Base-by-base conservation (phyloP, 768 basidiomycete genomes). In the Boletus insuetus region DNA sequence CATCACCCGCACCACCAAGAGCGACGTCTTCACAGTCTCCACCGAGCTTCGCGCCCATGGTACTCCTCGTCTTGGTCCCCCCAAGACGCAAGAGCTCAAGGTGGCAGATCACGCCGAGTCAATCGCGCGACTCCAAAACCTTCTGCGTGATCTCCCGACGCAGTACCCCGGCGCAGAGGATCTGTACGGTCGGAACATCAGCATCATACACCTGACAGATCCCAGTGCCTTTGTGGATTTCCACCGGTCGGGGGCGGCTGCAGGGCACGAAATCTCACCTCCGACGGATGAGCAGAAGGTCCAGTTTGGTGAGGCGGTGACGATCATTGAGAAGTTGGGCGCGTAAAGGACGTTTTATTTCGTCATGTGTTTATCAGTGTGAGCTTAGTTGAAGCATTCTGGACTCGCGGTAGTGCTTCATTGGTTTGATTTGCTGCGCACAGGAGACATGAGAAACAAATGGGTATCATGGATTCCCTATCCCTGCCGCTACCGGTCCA, bases 221-320 rank as follows among this genome's bases (percentile, higher is more conserved):
- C 19, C 46, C 6, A 14, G 5, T 1, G 2, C 10, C 13, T 13
- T 38, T 14, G 16, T 3, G n/a, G 48, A 49, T n/a, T 4, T 60
- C 19, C 26, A 45, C 9, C 17, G 13, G 11, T 79, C 58, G 77
- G 81, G 88, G 3, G 85, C 84, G 63, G 78, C 76, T 14, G 79
- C 79, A 6, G 87, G 80, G 11, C 47, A 20, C 8, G 83, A 82
- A 60, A 46, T 58, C 1, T 77, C 79, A 14, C 67, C 80, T 55
- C 72, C 84, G 13, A 82, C 82, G 24, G 78, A 76, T 13, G 83
- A 84, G 62, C 72, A 92, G 51, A 88, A 84, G 72, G 73, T 51
- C n/a, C 76, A 82, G 69, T 93, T 92, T 66, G 78, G 76, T 68
- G 70, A 84, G 17, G 91, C 87, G 3, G 82, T 91, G 2, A 80